Evolutionary conservation across 2,329 filamentous ascomycete genomes (phyloP).

Genomic region (Colletotrichum theobromicola): DNA sequence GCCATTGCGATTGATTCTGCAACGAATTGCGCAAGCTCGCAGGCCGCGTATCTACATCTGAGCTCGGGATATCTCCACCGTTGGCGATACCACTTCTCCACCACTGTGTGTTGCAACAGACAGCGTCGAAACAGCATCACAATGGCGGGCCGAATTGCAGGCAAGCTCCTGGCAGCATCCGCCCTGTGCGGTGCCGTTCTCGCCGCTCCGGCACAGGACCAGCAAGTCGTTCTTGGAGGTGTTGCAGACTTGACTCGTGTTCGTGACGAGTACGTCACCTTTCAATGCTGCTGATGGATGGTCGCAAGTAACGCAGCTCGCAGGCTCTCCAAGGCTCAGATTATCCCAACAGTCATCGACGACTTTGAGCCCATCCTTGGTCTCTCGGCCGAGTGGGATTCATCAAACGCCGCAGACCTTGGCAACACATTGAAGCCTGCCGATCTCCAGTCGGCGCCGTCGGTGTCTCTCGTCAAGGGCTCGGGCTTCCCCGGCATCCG

Average conservation of each 20-base stretch:
- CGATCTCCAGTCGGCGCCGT: slow-evolving; percentile 14
- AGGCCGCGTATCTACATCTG: not conserved
- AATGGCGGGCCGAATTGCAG: slow-evolving; percentile 6
- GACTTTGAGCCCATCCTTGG: slow-evolving; percentile 23
- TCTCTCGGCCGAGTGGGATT: slow-evolving; percentile 17
- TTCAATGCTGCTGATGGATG: not conserved
- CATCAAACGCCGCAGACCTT: slow-evolving; percentile 11
- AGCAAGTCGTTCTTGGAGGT: slow-evolving; percentile 8
- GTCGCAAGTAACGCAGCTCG: not conserved
- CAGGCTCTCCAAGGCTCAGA: slow-evolving; percentile 16
- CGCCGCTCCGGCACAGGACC: not conserved
- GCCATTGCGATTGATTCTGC: not conserved
- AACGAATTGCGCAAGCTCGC: not conserved
- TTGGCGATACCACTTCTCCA: not conserved
- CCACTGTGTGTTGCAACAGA: not conserved
- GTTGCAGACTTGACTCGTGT: slow-evolving; percentile 21
- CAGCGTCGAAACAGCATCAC: not conserved
- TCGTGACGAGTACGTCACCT: slow-evolving; percentile 13
- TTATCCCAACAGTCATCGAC: slow-evolving; percentile 22
- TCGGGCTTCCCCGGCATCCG: slow-evolving; percentile 17
- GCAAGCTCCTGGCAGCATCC: slow-evolving; percentile 11
- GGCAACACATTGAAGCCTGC: slow-evolving; percentile 19
- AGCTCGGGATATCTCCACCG: not conserved
- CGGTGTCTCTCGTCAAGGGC: slow-evolving; percentile 4
- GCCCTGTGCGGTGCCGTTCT: not conserved